phyloP scores from a whole-genome alignment of 148 eudicot genomes.

The Fallopia convolvulus region DNA sequence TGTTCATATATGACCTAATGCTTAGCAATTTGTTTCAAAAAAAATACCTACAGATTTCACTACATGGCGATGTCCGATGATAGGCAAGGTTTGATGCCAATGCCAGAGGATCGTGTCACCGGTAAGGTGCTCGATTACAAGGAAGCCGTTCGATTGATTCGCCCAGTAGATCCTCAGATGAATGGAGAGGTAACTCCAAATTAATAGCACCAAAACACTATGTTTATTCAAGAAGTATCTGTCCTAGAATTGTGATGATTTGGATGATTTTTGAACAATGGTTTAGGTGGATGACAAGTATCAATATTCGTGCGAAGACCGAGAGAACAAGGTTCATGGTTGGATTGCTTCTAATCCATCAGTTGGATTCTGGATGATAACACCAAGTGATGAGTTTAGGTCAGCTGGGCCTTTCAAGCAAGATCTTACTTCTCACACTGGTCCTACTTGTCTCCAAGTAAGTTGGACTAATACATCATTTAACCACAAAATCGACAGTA shows the following conservation, averaged over 20 bases:
- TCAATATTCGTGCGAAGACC: constrained; percentile 53
- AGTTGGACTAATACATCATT: constrained; percentile 10
- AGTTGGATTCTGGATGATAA: constrained; percentile 71
- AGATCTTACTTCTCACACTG: constrained; percentile 76
- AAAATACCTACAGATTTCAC: constrained; percentile 37
- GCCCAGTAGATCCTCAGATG: constrained; percentile 27
- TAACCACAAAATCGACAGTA: not conserved
- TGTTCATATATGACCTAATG: not conserved
- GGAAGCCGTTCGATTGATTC: constrained; percentile 64
- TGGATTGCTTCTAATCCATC: constrained; percentile 46
- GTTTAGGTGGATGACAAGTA: constrained; percentile 83
- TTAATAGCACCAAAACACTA: not conserved
- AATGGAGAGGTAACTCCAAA: constrained; percentile 42
- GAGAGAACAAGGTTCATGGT: constrained; percentile 61
- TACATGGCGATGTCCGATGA: constrained; percentile 73
- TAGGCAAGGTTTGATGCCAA: constrained; percentile 67
- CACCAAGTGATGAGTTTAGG: constrained; percentile 64
- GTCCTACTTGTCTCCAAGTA: constrained; percentile 63
- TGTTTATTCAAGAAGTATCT: not conserved
- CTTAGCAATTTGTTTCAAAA: not conserved
- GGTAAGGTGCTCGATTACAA: constrained; percentile 45
- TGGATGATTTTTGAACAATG: not conserved
- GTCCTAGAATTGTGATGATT: not conserved
- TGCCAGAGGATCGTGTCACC: constrained; percentile 27
- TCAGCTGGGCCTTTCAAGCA: constrained; percentile 74